These are phyloP conservation scores for Penicillium pancosmium DNA, from an alignment of 495 filamentous ascomycete species.

Conservation along the genomic window DNA sequence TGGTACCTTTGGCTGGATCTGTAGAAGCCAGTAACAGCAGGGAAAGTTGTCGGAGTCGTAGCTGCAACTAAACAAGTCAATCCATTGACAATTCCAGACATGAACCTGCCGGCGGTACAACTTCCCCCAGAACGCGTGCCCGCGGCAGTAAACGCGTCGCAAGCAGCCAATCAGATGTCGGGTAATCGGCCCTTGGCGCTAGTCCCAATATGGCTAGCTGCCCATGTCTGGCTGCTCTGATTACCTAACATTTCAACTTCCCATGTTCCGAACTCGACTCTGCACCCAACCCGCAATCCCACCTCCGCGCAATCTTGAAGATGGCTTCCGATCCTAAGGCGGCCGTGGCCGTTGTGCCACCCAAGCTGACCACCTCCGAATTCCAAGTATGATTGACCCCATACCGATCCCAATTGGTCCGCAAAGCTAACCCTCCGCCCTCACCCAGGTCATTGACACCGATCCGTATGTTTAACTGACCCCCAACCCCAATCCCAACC, in stretches of 20 bases:
- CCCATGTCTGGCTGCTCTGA: constrained; percentile 17
- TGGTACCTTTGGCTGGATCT: not conserved
- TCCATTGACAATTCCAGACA: not conserved
- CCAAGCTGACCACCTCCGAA: constrained; percentile 72
- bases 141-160: not conserved
- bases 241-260: constrained; percentile 20
- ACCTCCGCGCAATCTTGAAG: constrained; percentile 22
- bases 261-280: constrained; percentile 33
- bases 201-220: constrained; percentile 28
- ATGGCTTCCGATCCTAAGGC: constrained; percentile 64
- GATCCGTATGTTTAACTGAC: constrained; percentile 75
- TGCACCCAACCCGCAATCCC: constrained; percentile 24
- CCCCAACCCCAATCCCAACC: constrained; percentile 3
- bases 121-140: constrained; percentile 1
- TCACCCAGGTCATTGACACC: constrained; percentile 84
- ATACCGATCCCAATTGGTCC: constrained; percentile 11
- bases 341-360: constrained; percentile 68
- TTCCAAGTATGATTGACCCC: constrained; percentile 67
- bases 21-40: not conserved
- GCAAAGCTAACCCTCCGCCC: constrained; percentile 29
- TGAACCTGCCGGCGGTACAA: too few species aligned
- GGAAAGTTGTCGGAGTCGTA: not conserved
- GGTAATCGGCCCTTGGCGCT: constrained; percentile 11
- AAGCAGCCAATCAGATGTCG: not conserved
- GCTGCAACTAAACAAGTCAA: not conserved